phyloP scores from a whole-genome alignment of 2,329 filamentous ascomycete genomes.

The Paecilomyces sp. region DNA sequence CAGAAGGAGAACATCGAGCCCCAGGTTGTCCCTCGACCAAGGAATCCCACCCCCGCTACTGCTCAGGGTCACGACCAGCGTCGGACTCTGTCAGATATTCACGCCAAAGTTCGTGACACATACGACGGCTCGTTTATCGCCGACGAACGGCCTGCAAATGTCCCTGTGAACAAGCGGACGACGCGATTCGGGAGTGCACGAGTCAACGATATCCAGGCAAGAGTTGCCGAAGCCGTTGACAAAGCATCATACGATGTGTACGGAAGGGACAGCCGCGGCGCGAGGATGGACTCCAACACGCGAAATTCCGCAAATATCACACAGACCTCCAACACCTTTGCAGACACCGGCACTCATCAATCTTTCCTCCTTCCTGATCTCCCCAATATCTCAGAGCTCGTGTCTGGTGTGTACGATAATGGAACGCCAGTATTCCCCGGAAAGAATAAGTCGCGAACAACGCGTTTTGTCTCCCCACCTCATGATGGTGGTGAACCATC shows the following conservation, averaged over 20 bases:
- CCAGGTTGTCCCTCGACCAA: slow-evolving; percentile 28
- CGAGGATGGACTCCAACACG: slow-evolving; percentile 13
- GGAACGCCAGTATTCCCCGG: slow-evolving; percentile 52
- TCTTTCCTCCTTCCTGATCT: slow-evolving; percentile 57
- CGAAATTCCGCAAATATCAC: slow-evolving; percentile 18
- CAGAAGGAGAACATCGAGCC: slow-evolving; percentile 35
- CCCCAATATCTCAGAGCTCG: slow-evolving; percentile 54
- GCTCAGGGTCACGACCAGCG: slow-evolving; percentile 26
- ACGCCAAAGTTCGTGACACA: slow-evolving; percentile 46
- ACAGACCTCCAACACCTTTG: slow-evolving; percentile 22
- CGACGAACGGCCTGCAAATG: slow-evolving; percentile 42
- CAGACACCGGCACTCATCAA: slow-evolving; percentile 47
- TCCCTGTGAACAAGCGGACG: slow-evolving; percentile 39
- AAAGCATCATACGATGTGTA: slow-evolving; percentile 29
- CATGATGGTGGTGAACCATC: slow-evolving; percentile 25
- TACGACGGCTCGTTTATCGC: slow-evolving; percentile 46
- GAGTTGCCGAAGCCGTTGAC: slow-evolving; percentile 32
- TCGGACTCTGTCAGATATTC: slow-evolving; percentile 49
- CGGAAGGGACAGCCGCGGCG: slow-evolving; percentile 22
- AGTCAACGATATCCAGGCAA: slow-evolving; percentile 34
- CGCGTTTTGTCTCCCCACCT: slow-evolving; percentile 48
- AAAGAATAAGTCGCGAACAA: slow-evolving; percentile 40
- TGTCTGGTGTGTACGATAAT: slow-evolving; percentile 52
- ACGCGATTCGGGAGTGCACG: slow-evolving; percentile 48
- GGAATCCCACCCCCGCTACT: slow-evolving; percentile 5